Percentiles rank a stretch among this genome's conserved stretches.
phyloP scores from a whole-genome alignment of 2,329 filamentous ascomycete genomes.

The Colletotrichum sp. region DNA sequence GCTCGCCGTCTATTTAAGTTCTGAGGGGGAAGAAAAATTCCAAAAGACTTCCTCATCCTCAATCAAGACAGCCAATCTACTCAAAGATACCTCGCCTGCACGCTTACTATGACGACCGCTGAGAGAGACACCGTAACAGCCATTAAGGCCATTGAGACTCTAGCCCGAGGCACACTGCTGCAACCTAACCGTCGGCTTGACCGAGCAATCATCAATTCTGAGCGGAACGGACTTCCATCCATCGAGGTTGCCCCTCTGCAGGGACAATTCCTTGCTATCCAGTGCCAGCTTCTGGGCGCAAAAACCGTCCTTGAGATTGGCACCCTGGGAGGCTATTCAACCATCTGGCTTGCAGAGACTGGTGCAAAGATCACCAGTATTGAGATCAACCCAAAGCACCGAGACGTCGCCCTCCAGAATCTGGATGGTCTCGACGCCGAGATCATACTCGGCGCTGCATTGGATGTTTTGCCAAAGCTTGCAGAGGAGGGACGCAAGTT shows the following conservation, averaged over 20 bases:
- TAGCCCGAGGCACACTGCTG: not conserved
- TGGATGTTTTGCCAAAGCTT: conserved; percentile 44
- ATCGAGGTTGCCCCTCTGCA: conserved; percentile 40
- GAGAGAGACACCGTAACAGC: not conserved
- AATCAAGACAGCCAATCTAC: not conserved
- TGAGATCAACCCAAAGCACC: conserved; percentile 51
- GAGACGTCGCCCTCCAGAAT: conserved; percentile 51
- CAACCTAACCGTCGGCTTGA: conserved; percentile 22
- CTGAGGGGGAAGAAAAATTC: not conserved
- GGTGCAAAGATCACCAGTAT: conserved; percentile 53
- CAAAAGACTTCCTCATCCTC: not conserved
- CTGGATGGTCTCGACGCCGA: conserved; percentile 47
- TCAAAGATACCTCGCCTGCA: not conserved
- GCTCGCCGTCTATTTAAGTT: not conserved
- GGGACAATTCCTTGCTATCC: conserved; percentile 44
- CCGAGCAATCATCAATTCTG: conserved; percentile 35
- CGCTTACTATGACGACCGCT: not conserved
- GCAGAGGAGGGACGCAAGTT: conserved; percentile 46
- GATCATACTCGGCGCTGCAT: conserved; percentile 47
- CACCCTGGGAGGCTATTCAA: conserved; percentile 58
- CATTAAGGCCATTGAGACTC: not conserved
- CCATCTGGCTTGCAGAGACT: conserved; percentile 54
- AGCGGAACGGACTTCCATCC: conserved; percentile 36
- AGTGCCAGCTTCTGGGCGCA: conserved; percentile 37
- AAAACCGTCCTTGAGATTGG: conserved; percentile 57